These are phyloP conservation scores for Chaetothyriales sp. DNA, from an alignment of 2,329 filamentous ascomycete species.

Conservation along the genomic window DNA sequence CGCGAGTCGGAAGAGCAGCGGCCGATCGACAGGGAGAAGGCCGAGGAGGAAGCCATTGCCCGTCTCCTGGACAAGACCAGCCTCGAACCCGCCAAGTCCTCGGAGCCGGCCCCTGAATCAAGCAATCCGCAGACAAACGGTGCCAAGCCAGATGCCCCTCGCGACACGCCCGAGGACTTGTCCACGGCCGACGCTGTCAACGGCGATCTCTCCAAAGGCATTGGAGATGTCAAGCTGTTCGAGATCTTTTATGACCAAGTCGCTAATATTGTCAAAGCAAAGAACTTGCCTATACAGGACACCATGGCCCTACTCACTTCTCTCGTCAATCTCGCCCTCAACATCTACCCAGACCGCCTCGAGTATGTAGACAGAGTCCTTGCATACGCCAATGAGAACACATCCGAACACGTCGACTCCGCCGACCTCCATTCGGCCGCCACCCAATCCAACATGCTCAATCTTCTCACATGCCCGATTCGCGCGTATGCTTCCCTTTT, in stretches of 20 bases:
- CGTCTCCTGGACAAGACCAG: conserved; percentile 66
- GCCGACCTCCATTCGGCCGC: conserved; percentile 83
- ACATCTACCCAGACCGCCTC: conserved; percentile 67
- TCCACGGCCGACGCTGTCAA: conserved; percentile 21
- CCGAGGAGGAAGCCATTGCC: conserved; percentile 71
- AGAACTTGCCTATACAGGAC: conserved; percentile 84
- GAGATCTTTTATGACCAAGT: conserved; percentile 97
- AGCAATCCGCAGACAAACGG: conserved; percentile 21
- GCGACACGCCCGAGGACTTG: conserved; percentile 6
- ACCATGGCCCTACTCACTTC: conserved; percentile 91
- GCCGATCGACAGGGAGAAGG: conserved; percentile 58
- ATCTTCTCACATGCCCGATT: conserved; percentile 78
- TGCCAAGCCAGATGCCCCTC: not conserved
- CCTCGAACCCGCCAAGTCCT: conserved; percentile 32
- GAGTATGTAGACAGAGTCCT: conserved; percentile 95
- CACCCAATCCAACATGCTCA: conserved; percentile 78
- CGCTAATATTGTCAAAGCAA: conserved; percentile 79
- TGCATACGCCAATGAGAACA: conserved; percentile 74
- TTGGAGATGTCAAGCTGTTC: conserved; percentile 70
- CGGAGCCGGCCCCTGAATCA: conserved; percentile 19
- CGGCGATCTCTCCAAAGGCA: conserved; percentile 22
- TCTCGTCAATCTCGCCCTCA: conserved; percentile 79
- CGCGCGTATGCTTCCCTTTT: conserved; percentile 87
- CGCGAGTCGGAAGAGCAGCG: conserved; percentile 60
- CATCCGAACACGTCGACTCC: conserved; percentile 78